Conservation (phyloP, 2,329 filamentous ascomycete species). For the Ascochyta pisi region DNA sequence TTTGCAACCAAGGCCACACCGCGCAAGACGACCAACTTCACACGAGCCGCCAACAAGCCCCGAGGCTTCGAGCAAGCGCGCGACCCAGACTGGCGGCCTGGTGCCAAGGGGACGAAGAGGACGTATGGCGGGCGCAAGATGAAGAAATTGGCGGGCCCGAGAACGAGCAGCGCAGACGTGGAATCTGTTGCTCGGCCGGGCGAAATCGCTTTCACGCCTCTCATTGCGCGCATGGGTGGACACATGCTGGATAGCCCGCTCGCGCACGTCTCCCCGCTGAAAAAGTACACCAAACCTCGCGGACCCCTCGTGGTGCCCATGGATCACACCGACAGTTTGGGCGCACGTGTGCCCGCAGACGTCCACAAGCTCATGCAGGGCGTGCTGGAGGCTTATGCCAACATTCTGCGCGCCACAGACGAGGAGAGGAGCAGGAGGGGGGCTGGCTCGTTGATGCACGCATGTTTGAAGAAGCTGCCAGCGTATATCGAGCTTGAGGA, state of each 20-base stretch:
- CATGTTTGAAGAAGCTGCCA: conserved; percentile 51
- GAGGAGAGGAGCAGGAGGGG: conserved; percentile 39
- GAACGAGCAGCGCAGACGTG: conserved; percentile 3
- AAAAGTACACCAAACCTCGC: conserved; percentile 27
- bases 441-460: conserved; percentile 46
- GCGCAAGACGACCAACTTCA: conserved; percentile 35
- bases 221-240: conserved; percentile 40
- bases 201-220: conserved; percentile 46
- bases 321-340: conserved; percentile 28
- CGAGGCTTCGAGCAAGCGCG: conserved; percentile 42
- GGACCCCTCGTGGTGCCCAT: conserved; percentile 33
- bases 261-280: conserved; percentile 36
- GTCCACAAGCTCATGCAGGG: conserved; percentile 42
- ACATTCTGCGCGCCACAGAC: conserved; percentile 44
- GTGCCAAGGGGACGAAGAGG: conserved; percentile 34
- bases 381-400: conserved; percentile 41
- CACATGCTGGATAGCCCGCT: conserved; percentile 41
- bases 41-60: conserved; percentile 36
- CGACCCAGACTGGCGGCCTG: conserved; percentile 49
- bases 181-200: conserved; percentile 32
- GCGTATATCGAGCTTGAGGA: conserved; percentile 51
- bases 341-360: conserved; percentile 31
- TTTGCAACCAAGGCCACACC: conserved; percentile 37
- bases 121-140: conserved; percentile 42
- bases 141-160: conserved; percentile 22